These are phyloP conservation scores for Yamadazyma insecticola DNA, from an alignment of 805 yeast genomes.

Conservation along the genomic window DNA sequence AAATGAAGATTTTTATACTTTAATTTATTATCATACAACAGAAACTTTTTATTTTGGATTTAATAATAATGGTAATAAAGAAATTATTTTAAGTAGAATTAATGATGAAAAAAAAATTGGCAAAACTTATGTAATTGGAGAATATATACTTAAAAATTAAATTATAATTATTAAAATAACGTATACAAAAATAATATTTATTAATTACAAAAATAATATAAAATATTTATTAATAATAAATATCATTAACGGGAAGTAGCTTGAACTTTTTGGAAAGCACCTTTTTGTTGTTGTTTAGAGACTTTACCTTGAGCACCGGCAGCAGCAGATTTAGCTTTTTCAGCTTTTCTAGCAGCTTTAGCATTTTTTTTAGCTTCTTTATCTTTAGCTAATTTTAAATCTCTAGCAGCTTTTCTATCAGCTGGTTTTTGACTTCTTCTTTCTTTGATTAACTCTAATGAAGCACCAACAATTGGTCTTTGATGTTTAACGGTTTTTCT, in stretches of 20 bases:
- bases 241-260: conserved; percentile 87
- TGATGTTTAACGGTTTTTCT: conserved; percentile 98
- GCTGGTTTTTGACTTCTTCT: conserved; percentile 95
- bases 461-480: conserved; percentile 99
- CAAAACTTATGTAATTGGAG: conserved; percentile 23
- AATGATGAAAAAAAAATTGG: conserved; percentile 12
- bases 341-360: conserved; percentile 94
- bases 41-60: conserved; percentile 33
- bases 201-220: conserved; percentile 10
- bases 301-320: conserved; percentile 60
- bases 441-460: conserved; percentile 96
- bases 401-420: conserved; percentile 97
- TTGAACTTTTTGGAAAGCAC: conserved; percentile 95
- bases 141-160: conserved; percentile 6
- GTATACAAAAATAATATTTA: conserved; percentile 7
- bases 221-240: conserved; percentile 10
- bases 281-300: conserved; percentile 96
- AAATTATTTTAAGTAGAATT: conserved; percentile 22
- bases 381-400: conserved; percentile 76
- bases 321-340: conserved; percentile 78
- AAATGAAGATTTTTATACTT: conserved; percentile 3
- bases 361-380: conserved; percentile 87
- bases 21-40: conserved; percentile 36
- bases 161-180: background rate
- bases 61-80: conserved; percentile 8